Evolutionary conservation across 805 yeast genomes (phyloP).

Genomic region (Danielia reshetovae): DNA sequence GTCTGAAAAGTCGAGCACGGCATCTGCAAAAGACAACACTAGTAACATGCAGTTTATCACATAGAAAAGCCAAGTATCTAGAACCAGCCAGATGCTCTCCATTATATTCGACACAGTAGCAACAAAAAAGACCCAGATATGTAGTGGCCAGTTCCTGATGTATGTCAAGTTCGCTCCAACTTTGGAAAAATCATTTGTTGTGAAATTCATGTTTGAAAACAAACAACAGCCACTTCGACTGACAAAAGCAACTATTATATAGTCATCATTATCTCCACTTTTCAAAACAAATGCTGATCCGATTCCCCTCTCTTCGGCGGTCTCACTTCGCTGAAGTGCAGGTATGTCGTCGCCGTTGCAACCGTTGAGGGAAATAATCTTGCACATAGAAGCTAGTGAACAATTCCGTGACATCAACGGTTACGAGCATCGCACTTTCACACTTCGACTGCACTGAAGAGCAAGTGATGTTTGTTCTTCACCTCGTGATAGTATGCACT

Average conservation of each 20-base stretch:
- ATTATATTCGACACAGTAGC: conserved; percentile 3
- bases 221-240: no score
- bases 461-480: conserved; percentile 15
- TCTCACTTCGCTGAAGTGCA: no score
- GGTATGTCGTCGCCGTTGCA: background rate
- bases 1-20: conserved; percentile 14
- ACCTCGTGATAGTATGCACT: conserved; percentile 13
- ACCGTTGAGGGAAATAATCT: background rate
- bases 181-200: no score
- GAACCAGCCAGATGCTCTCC: conserved; percentile 2
- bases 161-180: no score
- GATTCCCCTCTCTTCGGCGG: no score
- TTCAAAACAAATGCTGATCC: no score
- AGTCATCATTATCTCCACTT: no score
- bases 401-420: no score
- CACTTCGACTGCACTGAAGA: conserved; percentile 10
- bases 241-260: no score
- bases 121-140: background rate
- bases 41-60: conserved; percentile 11
- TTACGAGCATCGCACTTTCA: no score
- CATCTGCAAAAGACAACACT: conserved; percentile 13
- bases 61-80: conserved; percentile 13
- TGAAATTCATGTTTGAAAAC: no score
- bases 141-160: background rate
- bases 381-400: background rate